These are phyloP conservation scores for Pleodorina starrii DNA, from an alignment of 139 green algal genomes.

Conservation along the genomic window DNA sequence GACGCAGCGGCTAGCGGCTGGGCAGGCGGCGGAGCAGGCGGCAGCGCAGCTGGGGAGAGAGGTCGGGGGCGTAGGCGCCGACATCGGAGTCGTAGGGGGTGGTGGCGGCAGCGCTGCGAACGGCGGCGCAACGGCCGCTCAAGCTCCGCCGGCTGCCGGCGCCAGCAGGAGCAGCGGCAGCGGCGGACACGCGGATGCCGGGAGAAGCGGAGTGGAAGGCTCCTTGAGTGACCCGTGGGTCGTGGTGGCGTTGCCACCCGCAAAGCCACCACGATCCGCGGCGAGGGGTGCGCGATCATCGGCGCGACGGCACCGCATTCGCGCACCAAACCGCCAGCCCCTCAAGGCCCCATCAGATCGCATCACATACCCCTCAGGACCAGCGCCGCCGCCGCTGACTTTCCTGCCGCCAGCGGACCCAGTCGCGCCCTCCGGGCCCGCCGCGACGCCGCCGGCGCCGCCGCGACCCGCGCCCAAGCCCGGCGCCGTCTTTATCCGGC, in stretches of 20 bases:
- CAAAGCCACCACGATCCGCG: background rate
- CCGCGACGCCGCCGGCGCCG: background rate
- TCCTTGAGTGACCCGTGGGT: constrained; percentile 16
- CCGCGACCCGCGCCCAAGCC: background rate
- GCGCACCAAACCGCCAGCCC: background rate
- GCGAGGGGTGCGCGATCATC: background rate
- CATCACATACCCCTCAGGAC: background rate
- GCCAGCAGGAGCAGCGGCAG: no score
- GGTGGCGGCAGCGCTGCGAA: no score
- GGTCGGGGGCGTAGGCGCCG: background rate
- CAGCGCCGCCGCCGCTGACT: no score
- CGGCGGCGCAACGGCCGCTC: no score
- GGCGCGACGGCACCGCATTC: background rate
- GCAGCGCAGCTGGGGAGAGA: background rate
- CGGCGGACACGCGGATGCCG: no score
- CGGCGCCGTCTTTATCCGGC: background rate
- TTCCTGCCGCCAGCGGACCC: no score
- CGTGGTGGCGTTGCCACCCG: background rate
- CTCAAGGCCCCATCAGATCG: background rate
- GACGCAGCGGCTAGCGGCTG: no score
- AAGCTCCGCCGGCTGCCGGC: no score
- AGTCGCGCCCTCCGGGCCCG: no score
- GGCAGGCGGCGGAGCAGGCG: background rate
- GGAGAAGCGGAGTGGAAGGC: no score
- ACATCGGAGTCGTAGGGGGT: background rate